Evolutionary conservation across 1,284 basidiomycete species (phyloP), one percentile per base, ranked within the genome.

Genomic region (Caloboletus inedulis): DNA sequence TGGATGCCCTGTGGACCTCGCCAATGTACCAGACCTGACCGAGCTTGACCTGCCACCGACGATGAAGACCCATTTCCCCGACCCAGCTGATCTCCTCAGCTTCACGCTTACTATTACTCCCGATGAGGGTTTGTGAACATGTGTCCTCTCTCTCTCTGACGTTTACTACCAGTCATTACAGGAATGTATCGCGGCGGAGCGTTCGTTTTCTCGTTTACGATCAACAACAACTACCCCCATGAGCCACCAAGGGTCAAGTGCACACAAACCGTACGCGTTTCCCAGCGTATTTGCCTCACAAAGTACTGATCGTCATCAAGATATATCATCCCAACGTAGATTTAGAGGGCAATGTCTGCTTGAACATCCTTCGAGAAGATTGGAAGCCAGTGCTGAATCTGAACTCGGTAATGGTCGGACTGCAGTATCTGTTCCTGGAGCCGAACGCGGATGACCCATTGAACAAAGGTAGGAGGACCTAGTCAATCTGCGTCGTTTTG

Each of bases 251-350:
- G 98, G 74, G 97, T 99, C 74, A 95, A 97, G 70, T 98, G 96
- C 75, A 87, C 85, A 50, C 93, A 95, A 70, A 98, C 89, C 65
- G 95, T 95, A 64, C 51, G 84, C 69, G 43, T 45, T 47, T 42
- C 27, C 3, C 23, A 16, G 30, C 5, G 10, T 36, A 41, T n/a
- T 23, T 19, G 7, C 4, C 7, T 13, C n/a, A 18, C 34, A 23
- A 18, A 16, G 16, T 35, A 39, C 51, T 59, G 39, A 59, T 48
- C 51, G 47, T 29, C 36, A 19, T 47, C 25, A 59, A 97, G 95
- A 98, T 99, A 69, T 99, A 99, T 72, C 97, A 99, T 71, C 97
- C 97, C 2, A 99, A 99, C 66, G 87, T 99, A 43, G 96, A 99
- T 72, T 81, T 98, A 33, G 93, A 98, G 67, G 95, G 95, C 46